Base-by-base conservation (phyloP, 768 basidiomycete species). In the Cystofilobasidium bisporidii region DNA sequence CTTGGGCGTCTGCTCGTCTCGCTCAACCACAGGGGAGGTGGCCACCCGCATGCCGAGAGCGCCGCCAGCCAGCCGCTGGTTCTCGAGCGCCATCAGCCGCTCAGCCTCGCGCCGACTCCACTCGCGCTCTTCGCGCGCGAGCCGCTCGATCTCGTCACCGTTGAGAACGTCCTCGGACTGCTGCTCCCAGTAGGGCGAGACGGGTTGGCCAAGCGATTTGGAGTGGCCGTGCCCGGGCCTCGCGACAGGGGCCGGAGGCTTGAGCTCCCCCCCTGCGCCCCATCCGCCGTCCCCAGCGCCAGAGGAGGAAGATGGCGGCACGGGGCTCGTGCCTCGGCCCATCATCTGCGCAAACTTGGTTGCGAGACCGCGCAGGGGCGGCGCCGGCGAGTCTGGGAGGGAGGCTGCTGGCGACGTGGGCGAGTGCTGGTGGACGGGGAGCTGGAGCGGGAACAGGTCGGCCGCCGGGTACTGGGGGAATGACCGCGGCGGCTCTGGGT, bases 81-180 rank as follows among this genome's bases (percentile, higher is more conserved):
- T 43, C 36, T 61, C 60, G 40, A 61, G 53, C 53, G 30, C 53
- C 53, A 56, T 56, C 30, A 56, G 22, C 14, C 45, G 40, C 60
- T 61, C 60, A n/a, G 60, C 60, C 24, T 61, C 60, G 20, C 60
- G 20, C 24, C 60, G n/a, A 28, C 60, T 61, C 60, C 60, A 61
- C 18, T 61, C 60, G 17, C 60, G n/a, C 60, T 61, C 60, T 26
- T 61, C 60, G 18, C 28, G 33, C 12, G 60, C 60, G 20, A 61
- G 38, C 40, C 60, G 40, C 38, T 61, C 60, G 26, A 61, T 43
- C 45, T 61, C 60, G 14, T 61, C 60, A 11, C 60, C 60, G 40
- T 26, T 43, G 2, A 61, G 60, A 9, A 14, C 40, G 26, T 10
- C 15, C 6, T 47, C 60, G 18, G 20, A 20, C 28, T 11, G 53